These are phyloP conservation scores for Chloroidium sp. DNA, from an alignment of 163 green algal species.

Conservation along the genomic window DNA sequence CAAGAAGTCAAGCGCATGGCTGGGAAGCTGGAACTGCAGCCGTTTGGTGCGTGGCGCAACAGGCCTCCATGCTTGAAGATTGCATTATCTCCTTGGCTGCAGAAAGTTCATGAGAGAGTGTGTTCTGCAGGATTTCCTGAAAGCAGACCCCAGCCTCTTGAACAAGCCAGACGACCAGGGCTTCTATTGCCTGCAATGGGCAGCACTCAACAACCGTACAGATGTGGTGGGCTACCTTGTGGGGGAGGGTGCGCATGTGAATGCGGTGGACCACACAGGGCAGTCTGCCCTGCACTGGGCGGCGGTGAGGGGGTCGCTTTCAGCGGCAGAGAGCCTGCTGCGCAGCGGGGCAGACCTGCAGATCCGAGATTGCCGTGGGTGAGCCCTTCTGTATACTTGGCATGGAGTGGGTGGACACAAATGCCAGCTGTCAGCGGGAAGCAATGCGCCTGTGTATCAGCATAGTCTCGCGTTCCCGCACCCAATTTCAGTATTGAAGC, in stretches of 20 bases:
- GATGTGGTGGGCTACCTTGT: conserved; percentile 65
- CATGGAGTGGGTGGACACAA: no score
- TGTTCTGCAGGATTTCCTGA: neutral
- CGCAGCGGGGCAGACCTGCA: conserved; percentile 44
- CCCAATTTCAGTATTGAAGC: no score
- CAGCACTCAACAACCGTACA: conserved; percentile 87
- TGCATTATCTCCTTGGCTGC: no score
- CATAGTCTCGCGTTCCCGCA: no score
- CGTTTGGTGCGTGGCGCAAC: neutral
- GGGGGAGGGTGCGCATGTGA: conserved; percentile 46
- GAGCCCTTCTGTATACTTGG: neutral
- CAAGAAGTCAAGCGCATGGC: neutral
- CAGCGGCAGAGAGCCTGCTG: conserved; percentile 74
- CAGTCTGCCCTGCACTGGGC: conserved; percentile 90
- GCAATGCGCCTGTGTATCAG: no score
- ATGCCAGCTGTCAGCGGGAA: no score
- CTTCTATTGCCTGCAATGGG: conserved; percentile 88
- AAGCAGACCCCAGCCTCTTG: neutral
- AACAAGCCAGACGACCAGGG: conserved; percentile 52
- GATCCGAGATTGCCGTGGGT: conserved; percentile 33
- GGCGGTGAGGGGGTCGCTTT: conserved; percentile 64
- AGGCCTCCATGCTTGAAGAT: no score
- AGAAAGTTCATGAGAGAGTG: no score
- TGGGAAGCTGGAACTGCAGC: neutral
- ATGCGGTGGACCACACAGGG: conserved; percentile 23